Base-by-base conservation (phyloP, 306 rosid genomes). In the Erythrophleum fordii region DNA sequence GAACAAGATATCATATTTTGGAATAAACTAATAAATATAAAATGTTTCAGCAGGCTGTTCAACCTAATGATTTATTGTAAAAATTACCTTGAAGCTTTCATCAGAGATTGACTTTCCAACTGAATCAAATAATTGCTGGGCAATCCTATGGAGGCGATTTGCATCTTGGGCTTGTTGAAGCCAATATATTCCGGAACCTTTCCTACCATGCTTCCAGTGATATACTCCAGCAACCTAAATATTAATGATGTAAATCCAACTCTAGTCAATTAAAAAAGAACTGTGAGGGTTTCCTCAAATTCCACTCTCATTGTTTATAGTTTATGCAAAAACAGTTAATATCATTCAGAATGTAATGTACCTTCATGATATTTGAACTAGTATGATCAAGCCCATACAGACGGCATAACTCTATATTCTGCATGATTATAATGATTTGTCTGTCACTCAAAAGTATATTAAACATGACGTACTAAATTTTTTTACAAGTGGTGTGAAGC, bases 131-230 rank as follows among this genome's bases (percentile, higher is more conserved):
- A 95, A 88, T 69, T 95, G 93, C 83, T 86, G 95, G 25, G 97
- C 93, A 88, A 95, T 93, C 93, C 87, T 89, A 83, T 84, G 86
- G 16, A 95, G 99, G 72, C 95, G 88, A 82, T 85, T 83, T 78
- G 87, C 88, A 83, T 95, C 97, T 62, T 84, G 88, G 53, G 99
- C 95, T 83, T 90, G 97, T 84, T 87, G 97, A 88, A 95, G 99
- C 99, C 97, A 95, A 82, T 79, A 93, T 76, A 93, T 90, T 78
- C 98, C 98, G 81, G 87, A 80, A 80, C 97, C 98, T 84, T 90
- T 93, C 78, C 87, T 86, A 46, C 99, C 99, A 83, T 95, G 98
- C 91, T 95, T 95, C 98, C 98, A 95, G 77, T 91, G 91, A 85
- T 87, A 79, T 58, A 95, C 91, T 82, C 98, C 99, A 70, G 99